Evolutionary conservation across 164 flowering plant genomes (phyloP).

Genomic region (Vitis riparia): DNA sequence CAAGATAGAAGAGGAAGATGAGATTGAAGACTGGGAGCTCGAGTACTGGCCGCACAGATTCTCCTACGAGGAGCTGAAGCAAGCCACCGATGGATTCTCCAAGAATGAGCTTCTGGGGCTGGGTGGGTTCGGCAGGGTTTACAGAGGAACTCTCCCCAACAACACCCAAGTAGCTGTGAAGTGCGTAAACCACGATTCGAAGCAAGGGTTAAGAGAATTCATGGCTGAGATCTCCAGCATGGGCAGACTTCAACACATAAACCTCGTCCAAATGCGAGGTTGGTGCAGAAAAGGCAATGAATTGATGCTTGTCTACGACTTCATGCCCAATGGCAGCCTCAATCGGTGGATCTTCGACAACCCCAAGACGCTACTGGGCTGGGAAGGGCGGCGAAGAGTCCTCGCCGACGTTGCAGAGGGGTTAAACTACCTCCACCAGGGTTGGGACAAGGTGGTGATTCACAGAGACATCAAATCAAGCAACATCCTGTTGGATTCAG

Average conservation of each 20-base stretch:
- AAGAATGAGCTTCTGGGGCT: conserved; percentile 46
- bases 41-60: conserved; percentile 74
- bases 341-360: conserved; percentile 58
- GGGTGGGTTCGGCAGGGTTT: conserved; percentile 80
- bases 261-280: conserved; percentile 66
- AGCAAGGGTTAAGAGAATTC: conserved; percentile 76
- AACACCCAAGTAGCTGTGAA: conserved; percentile 61
- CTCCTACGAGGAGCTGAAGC: conserved; percentile 47
- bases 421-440: conserved; percentile 65
- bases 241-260: conserved; percentile 71
- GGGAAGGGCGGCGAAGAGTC: conserved; percentile 50
- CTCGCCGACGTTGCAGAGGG: conserved; percentile 73
- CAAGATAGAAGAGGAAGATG: conserved; percentile 31
- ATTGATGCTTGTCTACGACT: conserved; percentile 69
- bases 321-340: conserved; percentile 76
- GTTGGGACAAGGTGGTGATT: conserved; percentile 75
- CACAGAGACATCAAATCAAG: conserved; percentile 83
- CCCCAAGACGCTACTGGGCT: conserved; percentile 36
- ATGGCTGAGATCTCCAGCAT: conserved; percentile 79
- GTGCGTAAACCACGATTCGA: conserved; percentile 74
- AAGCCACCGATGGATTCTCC: conserved; percentile 58
- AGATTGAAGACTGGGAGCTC: conserved; percentile 66
- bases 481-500: conserved; percentile 63
- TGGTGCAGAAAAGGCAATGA: conserved; percentile 63
- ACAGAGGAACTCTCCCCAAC: conserved; percentile 44